Percentiles rank a stretch among this genome's conserved stretches.
phyloP scores from a whole-genome alignment of 1,284 basidiomycete genomes.

The Coniferiporia sulphurascens region DNA sequence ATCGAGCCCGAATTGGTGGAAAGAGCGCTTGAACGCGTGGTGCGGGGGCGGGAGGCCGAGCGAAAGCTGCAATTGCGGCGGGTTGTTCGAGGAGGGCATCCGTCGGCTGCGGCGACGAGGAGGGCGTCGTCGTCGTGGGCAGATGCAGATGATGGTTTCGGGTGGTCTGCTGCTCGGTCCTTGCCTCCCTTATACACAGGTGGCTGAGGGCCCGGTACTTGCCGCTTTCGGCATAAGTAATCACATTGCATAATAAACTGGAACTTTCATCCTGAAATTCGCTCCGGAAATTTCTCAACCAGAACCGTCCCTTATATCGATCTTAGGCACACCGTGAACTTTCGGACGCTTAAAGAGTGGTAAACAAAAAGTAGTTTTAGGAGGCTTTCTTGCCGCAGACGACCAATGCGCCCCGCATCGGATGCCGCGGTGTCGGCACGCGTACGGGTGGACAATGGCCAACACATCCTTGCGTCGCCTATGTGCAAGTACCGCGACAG shows the following conservation, averaged over 20 bases:
- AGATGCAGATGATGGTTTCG: background rate
- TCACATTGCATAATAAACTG: background rate
- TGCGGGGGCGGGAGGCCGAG: slow-evolving; percentile 8
- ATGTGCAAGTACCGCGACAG: too few species aligned
- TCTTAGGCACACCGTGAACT: too few species aligned
- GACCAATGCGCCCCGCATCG: too few species aligned
- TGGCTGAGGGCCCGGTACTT: background rate
- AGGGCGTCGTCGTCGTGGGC: background rate
- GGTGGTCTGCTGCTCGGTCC: background rate
- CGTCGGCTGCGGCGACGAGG: background rate
- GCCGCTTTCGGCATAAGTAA: background rate
- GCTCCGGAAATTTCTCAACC: too few species aligned
- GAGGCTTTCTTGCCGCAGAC: too few species aligned
- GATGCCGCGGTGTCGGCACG: too few species aligned
- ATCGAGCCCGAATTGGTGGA: slow-evolving; percentile 18
- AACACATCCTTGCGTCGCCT: too few species aligned
- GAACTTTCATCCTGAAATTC: too few species aligned
- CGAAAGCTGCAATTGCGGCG: slow-evolving; percentile 16
- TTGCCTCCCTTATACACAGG: background rate
- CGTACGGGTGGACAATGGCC: too few species aligned
- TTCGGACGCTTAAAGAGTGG: too few species aligned
- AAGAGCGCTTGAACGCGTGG: slow-evolving; percentile 17
- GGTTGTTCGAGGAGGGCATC: slow-evolving; percentile 11
- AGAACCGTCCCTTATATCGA: too few species aligned
- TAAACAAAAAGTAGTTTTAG: too few species aligned